Conservation (phyloP, 2,329 filamentous ascomycete genomes). For the Penicillium sp. region DNA sequence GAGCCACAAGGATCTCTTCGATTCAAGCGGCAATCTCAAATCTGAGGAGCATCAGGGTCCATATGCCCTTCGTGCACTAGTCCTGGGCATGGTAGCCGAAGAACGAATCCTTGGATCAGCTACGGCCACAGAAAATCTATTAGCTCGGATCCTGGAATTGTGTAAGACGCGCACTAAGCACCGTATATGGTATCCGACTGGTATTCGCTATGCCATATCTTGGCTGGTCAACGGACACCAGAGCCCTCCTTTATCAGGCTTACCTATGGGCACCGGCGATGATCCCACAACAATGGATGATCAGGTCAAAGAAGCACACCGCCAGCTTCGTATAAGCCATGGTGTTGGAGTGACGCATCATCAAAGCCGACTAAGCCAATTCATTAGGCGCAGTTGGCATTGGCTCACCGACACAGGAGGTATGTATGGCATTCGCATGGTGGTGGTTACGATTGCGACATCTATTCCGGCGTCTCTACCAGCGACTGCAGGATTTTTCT, state of each 20-base stretch:
- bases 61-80: neutral
- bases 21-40: neutral
- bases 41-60: neutral
- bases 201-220: neutral
- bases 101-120: neutral
- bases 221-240: neutral
- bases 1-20: neutral
- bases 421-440: neutral
- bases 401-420: neutral
- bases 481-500: neutral
- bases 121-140: neutral
- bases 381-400: neutral
- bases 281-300: neutral
- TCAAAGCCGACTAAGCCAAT: neutral
- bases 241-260: neutral
- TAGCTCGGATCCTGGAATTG: neutral
- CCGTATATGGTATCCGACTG: neutral
- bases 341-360: neutral
- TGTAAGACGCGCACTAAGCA: neutral
- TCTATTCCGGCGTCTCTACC: neutral
- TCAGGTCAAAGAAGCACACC: neutral
- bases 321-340: neutral
- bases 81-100: neutral
- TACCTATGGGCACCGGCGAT: neutral
- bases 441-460: neutral